Conservation (phyloP, 805 yeast genomes). For the Pichia nakasei region DNA sequence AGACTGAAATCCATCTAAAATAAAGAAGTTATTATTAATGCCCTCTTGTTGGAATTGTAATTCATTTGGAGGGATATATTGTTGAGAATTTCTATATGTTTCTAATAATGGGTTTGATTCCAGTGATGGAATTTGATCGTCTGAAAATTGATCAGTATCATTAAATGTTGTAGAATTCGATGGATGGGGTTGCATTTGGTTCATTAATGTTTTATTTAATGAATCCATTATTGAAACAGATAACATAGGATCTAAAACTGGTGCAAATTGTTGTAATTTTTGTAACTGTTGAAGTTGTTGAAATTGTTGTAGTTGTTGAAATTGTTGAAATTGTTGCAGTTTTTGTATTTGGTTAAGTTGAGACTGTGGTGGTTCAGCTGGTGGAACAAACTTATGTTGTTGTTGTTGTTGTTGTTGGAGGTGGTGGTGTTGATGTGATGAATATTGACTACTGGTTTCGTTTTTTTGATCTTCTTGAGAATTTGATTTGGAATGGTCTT, state of each 20-base stretch:
- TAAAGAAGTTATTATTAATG: not conserved
- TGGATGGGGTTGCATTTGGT: not conserved
- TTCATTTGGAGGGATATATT: not conserved
- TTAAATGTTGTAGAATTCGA: not conserved
- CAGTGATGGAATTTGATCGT: not conserved
- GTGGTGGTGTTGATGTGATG: no score
- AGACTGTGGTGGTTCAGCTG: not conserved
- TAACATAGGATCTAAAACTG: conserved; percentile 12
- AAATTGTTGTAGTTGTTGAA: conserved; percentile 5
- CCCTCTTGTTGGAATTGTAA: not conserved
- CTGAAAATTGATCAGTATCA: not conserved
- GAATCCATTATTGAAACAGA: conserved; percentile 6
- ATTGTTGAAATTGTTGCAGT: conserved; percentile 2
- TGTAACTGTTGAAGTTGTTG: conserved; percentile 6
- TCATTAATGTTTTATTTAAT: not conserved
- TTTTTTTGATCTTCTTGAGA: no score
- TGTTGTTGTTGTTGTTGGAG: not conserved
- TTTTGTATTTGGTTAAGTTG: not conserved
- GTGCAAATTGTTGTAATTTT: conserved; percentile 4
- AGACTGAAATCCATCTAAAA: no score
- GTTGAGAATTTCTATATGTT: not conserved
- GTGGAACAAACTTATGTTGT: no score
- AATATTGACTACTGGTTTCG: no score
- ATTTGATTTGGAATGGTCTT: no score
- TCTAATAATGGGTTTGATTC: not conserved